Evolutionary conservation across 1,139 yeast genomes (phyloP), one percentile per base, ranked within the genome.

Genomic region (Pichia sorboxylosa): DNA sequence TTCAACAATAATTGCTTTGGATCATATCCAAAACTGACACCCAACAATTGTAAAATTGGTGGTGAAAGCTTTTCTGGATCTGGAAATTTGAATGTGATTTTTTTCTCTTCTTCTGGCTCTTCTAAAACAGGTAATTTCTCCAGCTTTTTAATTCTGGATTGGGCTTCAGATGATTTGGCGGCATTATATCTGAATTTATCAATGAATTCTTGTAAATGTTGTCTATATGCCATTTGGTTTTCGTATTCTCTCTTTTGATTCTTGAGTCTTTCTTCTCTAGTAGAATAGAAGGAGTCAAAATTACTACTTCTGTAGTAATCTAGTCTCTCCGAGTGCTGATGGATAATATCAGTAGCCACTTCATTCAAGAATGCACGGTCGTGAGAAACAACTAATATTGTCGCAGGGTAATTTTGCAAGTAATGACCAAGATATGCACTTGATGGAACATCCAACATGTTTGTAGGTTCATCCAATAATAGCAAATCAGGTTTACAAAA

Each of bases 361-460:
- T 90, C 99, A 54, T 90, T 90, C 49, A 90, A 68, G 63, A 90
- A 90, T 31, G 96, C 85, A 51, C 98, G 75, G 59, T 90, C 99
- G 65, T 90, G 99, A 37, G 98, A 90, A 29, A 90, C 99, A 26
- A 87, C 94, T 46, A 90, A 64, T 6, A 90, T 93, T 0, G 98
- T 90, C 1, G 94, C 73, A 37, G 94, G 87, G 54, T 90, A 90
- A 9, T 82, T 66, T 54, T 84, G 94, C 46, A 90, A 64, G 54
- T 90, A 90, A 47, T 80, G 73, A 9, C 97, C 92, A 54, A 90
- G 68, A 54, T 75, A 90, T 2, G 97, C 90, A 54, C 90, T 84
- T 33, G 97, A 87, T 21, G 98, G 98, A 58, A 90, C 96, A 72
- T 90, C 98, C 94, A 90, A 81, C 96, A 87, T 90, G 78, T 90